Evolutionary conservation across 2,329 filamentous ascomycete genomes (phyloP).

Genomic region (Cercospora sp.): DNA sequence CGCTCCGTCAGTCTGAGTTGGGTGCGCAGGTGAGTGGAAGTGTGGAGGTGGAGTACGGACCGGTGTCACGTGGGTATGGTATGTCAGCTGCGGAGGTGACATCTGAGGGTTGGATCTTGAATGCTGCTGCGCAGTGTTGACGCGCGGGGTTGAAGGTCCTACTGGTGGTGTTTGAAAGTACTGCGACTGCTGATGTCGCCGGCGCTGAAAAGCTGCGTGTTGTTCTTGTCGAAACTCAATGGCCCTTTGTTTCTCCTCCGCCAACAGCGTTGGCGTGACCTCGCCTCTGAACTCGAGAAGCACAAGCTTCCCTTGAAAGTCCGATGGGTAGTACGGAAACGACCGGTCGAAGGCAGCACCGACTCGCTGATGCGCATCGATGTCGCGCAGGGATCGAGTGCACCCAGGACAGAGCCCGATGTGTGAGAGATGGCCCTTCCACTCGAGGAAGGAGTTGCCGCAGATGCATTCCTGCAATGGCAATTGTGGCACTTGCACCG

Average conservation of each 20-base stretch:
- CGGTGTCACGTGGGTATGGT: neutral
- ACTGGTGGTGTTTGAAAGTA: neutral
- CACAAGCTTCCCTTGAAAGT: neutral
- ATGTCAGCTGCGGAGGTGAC: neutral
- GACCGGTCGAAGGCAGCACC: neutral
- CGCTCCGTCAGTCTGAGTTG: neutral
- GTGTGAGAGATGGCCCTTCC: neutral
- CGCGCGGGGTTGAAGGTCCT: neutral
- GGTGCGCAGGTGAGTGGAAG: neutral
- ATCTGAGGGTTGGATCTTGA: neutral
- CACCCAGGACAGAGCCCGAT: neutral
- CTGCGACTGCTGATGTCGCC: neutral
- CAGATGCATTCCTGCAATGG: neutral
- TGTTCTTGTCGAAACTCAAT: neutral
- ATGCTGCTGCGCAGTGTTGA: neutral
- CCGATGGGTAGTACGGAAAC: neutral
- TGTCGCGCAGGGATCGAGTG: neutral
- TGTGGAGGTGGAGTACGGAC: neutral
- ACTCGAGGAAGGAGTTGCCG: neutral
- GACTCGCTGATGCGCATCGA: neutral
- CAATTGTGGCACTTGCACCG: neutral
- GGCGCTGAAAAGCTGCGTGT: neutral
- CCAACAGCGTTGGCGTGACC: neutral
- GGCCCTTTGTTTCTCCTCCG: neutral
- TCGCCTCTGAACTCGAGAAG: neutral